A percentile compares a stretch with the other conserved stretches of the same genome.
phyloP scores from a whole-genome alignment of 2,329 filamentous ascomycete species.

The Alternaria hordeiaustralica region DNA sequence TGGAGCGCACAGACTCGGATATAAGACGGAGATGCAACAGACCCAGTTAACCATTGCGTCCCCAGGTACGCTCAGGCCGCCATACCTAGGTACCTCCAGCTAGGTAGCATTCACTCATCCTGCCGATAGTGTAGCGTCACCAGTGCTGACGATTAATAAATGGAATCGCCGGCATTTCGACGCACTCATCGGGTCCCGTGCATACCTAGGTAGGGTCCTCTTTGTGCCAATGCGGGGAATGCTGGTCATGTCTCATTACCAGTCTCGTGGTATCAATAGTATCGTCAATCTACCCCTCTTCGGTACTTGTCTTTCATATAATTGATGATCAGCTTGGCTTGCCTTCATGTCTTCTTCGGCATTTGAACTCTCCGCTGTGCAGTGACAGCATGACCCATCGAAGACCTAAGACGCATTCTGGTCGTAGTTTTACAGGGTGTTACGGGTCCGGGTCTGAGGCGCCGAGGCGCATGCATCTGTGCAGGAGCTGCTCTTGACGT shows the following conservation, averaged over 20 bases:
- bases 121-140: background rate
- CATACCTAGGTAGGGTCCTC: background rate
- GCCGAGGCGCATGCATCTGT: background rate
- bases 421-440: background rate
- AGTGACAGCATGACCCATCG: background rate
- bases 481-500: background rate
- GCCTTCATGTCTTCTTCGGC: background rate
- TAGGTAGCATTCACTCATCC: background rate
- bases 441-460: too few species aligned
- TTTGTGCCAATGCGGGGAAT: conserved; percentile 20
- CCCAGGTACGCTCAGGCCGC: background rate
- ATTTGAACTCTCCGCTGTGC: background rate
- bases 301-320: background rate
- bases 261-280: conserved; percentile 1
- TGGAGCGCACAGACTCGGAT: background rate
- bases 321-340: background rate
- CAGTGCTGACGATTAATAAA: background rate
- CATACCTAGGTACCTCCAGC: background rate
- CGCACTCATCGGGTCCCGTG: background rate
- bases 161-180: background rate
- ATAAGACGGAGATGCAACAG: conserved; percentile 3
- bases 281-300: background rate
- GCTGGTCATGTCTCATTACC: conserved; percentile 17
- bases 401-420: background rate
- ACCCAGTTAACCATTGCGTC: background rate